Base-by-base conservation (phyloP, 495 filamentous ascomycete species). In the Neurospora hispaniola region DNA sequence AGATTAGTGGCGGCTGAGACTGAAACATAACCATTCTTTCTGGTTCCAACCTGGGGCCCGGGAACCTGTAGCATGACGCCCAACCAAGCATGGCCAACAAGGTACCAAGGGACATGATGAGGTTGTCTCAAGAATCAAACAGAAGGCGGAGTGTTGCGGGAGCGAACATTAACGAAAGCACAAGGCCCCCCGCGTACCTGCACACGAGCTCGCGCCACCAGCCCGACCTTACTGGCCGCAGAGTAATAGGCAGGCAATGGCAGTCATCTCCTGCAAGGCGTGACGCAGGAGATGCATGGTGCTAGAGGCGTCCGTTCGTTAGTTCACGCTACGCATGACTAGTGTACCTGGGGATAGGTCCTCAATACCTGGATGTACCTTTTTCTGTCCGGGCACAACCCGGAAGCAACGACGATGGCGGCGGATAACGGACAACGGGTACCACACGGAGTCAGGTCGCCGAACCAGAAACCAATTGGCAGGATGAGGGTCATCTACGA, bases 71-170 rank as follows among this genome's bases (percentile, higher is more conserved):
- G 54, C 14, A 66, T 66, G 54, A 66, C 12, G 1, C 27, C 14
- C 27, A 66, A 35, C 54, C 54, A 46, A 46, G 18, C 75, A 44
- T 54, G 73, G 71, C 74, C 70, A 31, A 75, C 70, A 70, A 70
- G 66, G 74, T 73, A 59, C 70, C 75, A 73, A 66, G 54, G 54
- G 54, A 31, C 48, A 72, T 73, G 77, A 18, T 66, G 27, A 35
- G 54, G 27, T 31, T 66, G 77, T 78, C 77, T 78, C 77, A 78
- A 78, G 74, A 71, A 73, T 78, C 77, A 78, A 78, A 78, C 77
- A 71, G 43, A 71, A 9, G 72, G 54, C 54, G 54, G 54, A 66
- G 6, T 35, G 35, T 18, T 66, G 54, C 35, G 54, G 69, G 70
- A 69, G 72, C 69, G 70, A 71, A 71, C 48, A 42, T 40, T 72